Conservation (phyloP, 2,329 filamentous ascomycete species). For the Fusarium denticulatum region DNA sequence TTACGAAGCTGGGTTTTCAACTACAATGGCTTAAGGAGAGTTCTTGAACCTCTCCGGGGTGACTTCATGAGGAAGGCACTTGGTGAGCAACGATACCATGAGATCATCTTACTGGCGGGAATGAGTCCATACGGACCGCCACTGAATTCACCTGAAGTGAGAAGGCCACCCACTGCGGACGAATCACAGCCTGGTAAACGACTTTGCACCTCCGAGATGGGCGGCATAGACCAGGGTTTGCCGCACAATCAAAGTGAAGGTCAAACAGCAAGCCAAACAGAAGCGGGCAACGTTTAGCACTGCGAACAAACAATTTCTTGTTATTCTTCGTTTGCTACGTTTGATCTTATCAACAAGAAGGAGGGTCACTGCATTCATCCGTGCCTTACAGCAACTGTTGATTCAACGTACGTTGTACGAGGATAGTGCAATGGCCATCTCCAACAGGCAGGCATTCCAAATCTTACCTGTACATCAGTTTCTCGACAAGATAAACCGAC, state of each 20-base stretch:
- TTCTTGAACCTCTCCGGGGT: neutral
- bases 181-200: neutral
- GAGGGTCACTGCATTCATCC: neutral
- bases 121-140: neutral
- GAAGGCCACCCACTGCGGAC: neutral
- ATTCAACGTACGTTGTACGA: neutral
- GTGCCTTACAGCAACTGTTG: too few relatives aligned
- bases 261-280: neutral
- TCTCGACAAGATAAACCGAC: neutral
- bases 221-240: neutral
- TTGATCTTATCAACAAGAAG: neutral
- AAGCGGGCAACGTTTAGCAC: neutral
- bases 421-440: neutral
- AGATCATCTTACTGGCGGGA: slow-evolving; percentile 8
- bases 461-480: neutral
- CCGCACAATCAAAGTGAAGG: neutral
- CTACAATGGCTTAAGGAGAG: neutral
- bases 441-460: neutral
- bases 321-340: neutral
- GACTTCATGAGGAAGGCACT: neutral
- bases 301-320: neutral
- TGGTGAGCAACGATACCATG: slow-evolving; percentile 5
- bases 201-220: neutral
- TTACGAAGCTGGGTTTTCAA: neutral
- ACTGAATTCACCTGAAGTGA: neutral